These are phyloP conservation scores for Boletus mariae DNA, from an alignment of 1,284 basidiomycete genomes.

Conservation along the genomic window DNA sequence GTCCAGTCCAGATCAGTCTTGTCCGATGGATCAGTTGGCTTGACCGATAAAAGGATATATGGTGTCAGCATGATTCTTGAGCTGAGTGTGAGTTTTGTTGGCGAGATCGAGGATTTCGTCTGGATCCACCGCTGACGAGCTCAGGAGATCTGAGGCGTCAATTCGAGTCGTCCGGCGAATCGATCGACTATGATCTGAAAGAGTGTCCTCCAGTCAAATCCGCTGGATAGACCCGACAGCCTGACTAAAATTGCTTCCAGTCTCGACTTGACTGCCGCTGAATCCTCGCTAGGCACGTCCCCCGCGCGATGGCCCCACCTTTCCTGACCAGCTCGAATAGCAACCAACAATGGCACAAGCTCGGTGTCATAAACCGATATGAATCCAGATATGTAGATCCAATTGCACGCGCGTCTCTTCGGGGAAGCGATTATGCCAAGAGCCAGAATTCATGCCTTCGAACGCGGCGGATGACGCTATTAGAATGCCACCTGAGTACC, in stretches of 20 bases:
- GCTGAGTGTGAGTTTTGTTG: no score
- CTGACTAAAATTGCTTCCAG: no score
- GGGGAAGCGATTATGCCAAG: conserved; percentile 8
- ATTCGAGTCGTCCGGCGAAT: conserved; percentile 40
- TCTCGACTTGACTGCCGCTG: no score
- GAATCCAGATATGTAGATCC: conserved; percentile 24
- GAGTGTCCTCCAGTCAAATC: no score
- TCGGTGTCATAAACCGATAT: conserved; percentile 35
- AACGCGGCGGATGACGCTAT: background rate
- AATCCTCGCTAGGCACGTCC: conserved; percentile 21
- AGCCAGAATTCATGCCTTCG: conserved; percentile 24
- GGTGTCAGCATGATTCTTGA: no score
- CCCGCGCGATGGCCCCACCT: conserved; percentile 27
- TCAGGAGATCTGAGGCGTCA: conserved; percentile 34
- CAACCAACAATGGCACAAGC: conserved; percentile 27
- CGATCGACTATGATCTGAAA: conserved; percentile 28
- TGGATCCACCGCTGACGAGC: conserved; percentile 7
- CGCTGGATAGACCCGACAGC: no score
- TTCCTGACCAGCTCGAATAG: conserved; percentile 22
- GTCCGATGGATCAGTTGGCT: background rate
- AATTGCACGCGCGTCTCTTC: conserved; percentile 35
- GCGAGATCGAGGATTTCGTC: background rate
- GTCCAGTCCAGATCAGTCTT: conserved; percentile 20
- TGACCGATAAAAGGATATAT: no score
- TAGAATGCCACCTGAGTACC: no score